Percentiles rank a stretch among this genome's conserved stretches.
Conservation (phyloP, 2,329 filamentous ascomycete species). For the Monilinia polystroma region DNA sequence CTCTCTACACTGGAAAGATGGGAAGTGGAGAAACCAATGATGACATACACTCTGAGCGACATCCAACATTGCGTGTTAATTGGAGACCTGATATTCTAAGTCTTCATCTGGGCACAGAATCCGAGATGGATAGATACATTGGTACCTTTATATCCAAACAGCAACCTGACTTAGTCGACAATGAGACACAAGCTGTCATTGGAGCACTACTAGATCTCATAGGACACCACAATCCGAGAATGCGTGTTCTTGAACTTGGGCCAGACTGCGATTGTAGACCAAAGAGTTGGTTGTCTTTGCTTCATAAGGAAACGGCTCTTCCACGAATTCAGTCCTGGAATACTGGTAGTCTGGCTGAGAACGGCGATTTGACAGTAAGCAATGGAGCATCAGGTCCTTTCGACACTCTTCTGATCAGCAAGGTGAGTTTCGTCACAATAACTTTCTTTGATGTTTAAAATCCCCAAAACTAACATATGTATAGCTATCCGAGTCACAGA, state of each 20-base stretch:
- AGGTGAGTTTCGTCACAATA: no score
- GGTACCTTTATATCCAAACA: neutral
- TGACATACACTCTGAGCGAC: neutral
- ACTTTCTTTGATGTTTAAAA: no score
- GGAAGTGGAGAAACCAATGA: neutral
- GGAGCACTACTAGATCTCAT: neutral
- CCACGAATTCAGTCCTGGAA: neutral
- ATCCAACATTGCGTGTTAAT: neutral
- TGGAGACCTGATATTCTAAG: neutral
- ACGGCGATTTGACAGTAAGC: no score
- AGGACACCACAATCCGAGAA: neutral
- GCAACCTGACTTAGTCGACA: neutral
- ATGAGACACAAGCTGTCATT: neutral
- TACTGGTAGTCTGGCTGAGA: neutral
- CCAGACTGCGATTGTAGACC: neutral
- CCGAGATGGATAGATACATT: neutral
- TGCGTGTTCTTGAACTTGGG: neutral
- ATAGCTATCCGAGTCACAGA: no score
- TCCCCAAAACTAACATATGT: no score
- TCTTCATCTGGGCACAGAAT: neutral
- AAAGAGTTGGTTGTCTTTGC: neutral
- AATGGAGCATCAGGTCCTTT: no score
- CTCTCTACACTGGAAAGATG: slow-evolving; percentile 2
- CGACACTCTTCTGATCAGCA: no score
- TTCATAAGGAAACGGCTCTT: neutral